Conservation (phyloP, 2,329 filamentous ascomycete genomes). For the Colletotrichum sp. region DNA sequence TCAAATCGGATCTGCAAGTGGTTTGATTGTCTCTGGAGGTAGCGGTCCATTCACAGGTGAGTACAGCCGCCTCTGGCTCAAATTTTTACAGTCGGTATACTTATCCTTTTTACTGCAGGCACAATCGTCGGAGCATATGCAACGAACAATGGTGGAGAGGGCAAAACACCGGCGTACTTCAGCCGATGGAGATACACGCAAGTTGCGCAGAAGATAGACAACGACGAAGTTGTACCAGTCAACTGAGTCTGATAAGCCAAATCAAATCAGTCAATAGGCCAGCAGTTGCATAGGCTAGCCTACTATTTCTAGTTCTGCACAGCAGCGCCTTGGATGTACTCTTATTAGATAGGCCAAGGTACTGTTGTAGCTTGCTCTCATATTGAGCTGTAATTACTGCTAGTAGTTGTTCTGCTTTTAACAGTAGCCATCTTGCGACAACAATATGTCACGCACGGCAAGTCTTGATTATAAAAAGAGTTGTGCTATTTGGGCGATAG, state of each 20-base stretch:
- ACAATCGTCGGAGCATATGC: constrained; percentile 56
- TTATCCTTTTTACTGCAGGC: constrained; percentile 32
- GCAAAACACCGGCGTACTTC: constrained; percentile 49
- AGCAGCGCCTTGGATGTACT: background rate
- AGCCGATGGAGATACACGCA: constrained; percentile 51
- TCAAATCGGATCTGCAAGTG: constrained; percentile 38
- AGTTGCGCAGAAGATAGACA: constrained; percentile 6
- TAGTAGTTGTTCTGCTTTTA: background rate
- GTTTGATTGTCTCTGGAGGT: constrained; percentile 14
- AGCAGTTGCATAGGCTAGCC: background rate
- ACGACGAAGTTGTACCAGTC: background rate
- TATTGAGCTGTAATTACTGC: background rate
- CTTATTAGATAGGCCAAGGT: rapidly evolving
- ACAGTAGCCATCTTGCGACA: background rate
- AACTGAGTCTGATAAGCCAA: background rate
- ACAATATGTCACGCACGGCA: background rate
- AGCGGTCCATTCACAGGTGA: constrained; percentile 32
- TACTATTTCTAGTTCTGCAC: background rate
- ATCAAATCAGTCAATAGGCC: rapidly evolving
- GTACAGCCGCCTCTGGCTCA: rapidly evolving
- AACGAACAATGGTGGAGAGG: constrained; percentile 54
- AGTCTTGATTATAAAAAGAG: background rate
- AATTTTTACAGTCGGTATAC: background rate
- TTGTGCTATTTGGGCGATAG: background rate
- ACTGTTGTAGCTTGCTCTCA: background rate